Evolutionary conservation across 1,139 yeast species (phyloP).

Genomic region (Yamadazyma pseudoaaseri): DNA sequence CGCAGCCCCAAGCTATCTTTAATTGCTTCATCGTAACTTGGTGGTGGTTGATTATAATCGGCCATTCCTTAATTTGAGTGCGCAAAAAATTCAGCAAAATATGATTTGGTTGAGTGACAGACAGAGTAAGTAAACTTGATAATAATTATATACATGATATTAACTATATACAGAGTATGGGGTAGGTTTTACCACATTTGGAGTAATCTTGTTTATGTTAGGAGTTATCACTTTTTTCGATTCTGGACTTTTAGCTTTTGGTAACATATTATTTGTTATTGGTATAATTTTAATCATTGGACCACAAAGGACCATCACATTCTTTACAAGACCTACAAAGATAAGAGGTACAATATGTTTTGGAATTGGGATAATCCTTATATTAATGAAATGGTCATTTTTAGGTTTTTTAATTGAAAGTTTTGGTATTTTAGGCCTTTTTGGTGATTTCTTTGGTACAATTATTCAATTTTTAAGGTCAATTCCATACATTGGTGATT

Average conservation of each 20-base stretch:
- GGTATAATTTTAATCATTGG: slow-evolving; percentile 89
- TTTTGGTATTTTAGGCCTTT: slow-evolving; percentile 82
- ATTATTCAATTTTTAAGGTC: slow-evolving; percentile 87
- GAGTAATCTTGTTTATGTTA: slow-evolving; percentile 71
- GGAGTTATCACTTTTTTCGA: slow-evolving; percentile 89
- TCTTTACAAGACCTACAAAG: slow-evolving; percentile 85
- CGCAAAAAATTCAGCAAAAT: background rate
- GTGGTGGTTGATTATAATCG: slow-evolving; percentile 12
- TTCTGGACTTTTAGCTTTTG: slow-evolving; percentile 84
- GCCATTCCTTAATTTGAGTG: slow-evolving; percentile 1
- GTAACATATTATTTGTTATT: slow-evolving; percentile 76
- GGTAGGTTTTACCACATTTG: slow-evolving; percentile 90
- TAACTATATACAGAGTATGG: slow-evolving; percentile 66
- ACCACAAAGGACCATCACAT: slow-evolving; percentile 74
- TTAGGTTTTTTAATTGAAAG: slow-evolving; percentile 83
- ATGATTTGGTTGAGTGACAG: slow-evolving; percentile 80
- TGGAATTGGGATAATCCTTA: slow-evolving; percentile 68
- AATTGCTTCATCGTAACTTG: slow-evolving; percentile 17
- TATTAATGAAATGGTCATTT: slow-evolving; percentile 74
- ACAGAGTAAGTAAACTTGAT: slow-evolving; percentile 57
- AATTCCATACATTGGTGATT: slow-evolving; percentile 83
- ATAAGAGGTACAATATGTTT: slow-evolving; percentile 85
- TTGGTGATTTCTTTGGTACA: slow-evolving; percentile 91
- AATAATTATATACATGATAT: slow-evolving; percentile 9
- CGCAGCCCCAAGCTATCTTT: background rate